phyloP scores from a whole-genome alignment of 495 filamentous ascomycete species.

The Hypoxylon cercidicola region DNA sequence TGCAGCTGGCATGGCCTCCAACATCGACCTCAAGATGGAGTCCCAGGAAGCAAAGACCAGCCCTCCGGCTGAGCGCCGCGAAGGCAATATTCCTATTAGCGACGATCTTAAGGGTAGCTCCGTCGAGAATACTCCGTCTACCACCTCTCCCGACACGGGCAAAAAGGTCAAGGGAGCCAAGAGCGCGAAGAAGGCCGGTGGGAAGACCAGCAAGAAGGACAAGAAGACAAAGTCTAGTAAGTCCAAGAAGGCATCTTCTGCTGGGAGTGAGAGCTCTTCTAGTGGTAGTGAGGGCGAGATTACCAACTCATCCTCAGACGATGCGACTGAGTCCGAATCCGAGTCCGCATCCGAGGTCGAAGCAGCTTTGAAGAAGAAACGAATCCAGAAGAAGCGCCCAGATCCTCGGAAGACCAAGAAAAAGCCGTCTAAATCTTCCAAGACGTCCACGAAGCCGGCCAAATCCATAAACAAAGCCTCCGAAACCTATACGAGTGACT shows the following conservation, averaged over 20 bases:
- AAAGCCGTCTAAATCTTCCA: slow-evolving; percentile 49
- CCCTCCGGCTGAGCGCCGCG: slow-evolving; percentile 32
- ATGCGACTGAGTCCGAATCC: slow-evolving; percentile 43
- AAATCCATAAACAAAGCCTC: slow-evolving; percentile 42
- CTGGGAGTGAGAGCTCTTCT: slow-evolving; percentile 44
- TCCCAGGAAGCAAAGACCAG: slow-evolving; percentile 34
- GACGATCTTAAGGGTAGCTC: slow-evolving; percentile 25
- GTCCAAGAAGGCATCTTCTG: slow-evolving; percentile 51
- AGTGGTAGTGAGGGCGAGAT: slow-evolving; percentile 42
- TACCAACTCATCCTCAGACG: slow-evolving; percentile 47
- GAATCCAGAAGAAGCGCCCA: slow-evolving; percentile 54
- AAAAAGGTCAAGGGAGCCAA: slow-evolving; percentile 41
- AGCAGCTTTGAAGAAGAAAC: slow-evolving; percentile 53
- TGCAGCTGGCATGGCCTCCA: slow-evolving; percentile 25
- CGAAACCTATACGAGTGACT: slow-evolving; percentile 52
- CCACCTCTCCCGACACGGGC: slow-evolving; percentile 30
- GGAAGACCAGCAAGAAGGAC: slow-evolving; percentile 53
- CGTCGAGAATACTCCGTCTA: slow-evolving; percentile 30
- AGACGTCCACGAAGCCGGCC: slow-evolving; percentile 41
- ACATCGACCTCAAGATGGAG: slow-evolving; percentile 34
- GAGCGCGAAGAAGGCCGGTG: slow-evolving; percentile 49
- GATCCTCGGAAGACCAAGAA: slow-evolving; percentile 51
- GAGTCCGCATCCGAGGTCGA: slow-evolving; percentile 32
- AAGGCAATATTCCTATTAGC: slow-evolving; percentile 20
- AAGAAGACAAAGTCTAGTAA: slow-evolving; percentile 52